Conservation (phyloP, 768 basidiomycete species). For the Cystofilobasidium capitatum region DNA sequence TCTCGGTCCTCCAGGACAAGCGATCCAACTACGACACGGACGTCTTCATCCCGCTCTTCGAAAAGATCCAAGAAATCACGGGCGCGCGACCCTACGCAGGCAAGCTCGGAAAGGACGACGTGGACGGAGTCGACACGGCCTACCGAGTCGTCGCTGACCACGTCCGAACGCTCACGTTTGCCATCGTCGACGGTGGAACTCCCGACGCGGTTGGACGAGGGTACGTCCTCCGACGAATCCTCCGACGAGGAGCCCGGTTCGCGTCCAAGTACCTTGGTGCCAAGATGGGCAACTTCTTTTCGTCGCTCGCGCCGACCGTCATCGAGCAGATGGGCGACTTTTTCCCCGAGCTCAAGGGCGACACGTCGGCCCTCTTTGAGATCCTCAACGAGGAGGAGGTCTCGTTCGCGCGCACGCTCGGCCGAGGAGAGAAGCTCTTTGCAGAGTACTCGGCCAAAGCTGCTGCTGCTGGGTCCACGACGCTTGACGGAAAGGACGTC, state of each 20-base stretch:
- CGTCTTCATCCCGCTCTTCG: constrained; percentile 81
- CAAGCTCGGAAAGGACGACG: constrained; percentile 88
- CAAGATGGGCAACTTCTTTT: constrained; percentile 89
- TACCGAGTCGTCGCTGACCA: constrained; percentile 97
- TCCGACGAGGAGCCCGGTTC: constrained; percentile 88
- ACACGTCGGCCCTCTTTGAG: constrained; percentile 73
- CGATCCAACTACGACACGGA: constrained; percentile 98
- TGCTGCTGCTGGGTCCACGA: constrained; percentile 51
- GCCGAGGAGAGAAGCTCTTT: constrained; percentile 91
- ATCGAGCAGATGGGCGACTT: constrained; percentile 75
- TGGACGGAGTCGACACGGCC: constrained; percentile 90
- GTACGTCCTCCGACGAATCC: constrained; percentile 88
- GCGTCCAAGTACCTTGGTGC: constrained; percentile 90
- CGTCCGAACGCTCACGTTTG: constrained; percentile 87
- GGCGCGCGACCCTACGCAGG: constrained; percentile 80
- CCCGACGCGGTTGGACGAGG: constrained; percentile 94
- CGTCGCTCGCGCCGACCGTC: constrained; percentile 76
- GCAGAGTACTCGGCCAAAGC: constrained; percentile 71
- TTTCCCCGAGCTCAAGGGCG: constrained; percentile 77
- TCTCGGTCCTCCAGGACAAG: constrained; percentile 83
- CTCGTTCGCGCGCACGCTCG: constrained; percentile 92
- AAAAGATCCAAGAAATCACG: constrained; percentile 74
- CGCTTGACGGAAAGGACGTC: constrained; percentile 80
- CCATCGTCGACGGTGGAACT: constrained; percentile 89
- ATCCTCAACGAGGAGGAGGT: constrained; percentile 96